These are phyloP conservation scores for Trichocladium antarcticum DNA, from an alignment of 495 filamentous ascomycete species.

Conservation along the genomic window DNA sequence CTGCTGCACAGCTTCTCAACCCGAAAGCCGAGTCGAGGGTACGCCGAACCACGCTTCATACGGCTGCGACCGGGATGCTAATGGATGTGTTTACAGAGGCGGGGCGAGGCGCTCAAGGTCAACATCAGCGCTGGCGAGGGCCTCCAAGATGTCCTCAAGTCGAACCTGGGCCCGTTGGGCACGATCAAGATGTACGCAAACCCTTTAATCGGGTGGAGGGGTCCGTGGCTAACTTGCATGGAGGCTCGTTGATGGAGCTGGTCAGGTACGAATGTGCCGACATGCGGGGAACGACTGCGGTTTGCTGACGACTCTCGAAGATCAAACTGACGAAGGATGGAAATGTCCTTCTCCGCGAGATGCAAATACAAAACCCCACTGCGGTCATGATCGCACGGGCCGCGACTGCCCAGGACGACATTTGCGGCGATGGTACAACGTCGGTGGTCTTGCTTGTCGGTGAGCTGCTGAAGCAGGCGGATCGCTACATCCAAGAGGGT, in stretches of 20 bases:
- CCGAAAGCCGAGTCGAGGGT: slow-evolving; percentile 96
- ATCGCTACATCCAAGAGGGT: slow-evolving; percentile 86
- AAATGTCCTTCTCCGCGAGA: slow-evolving; percentile 88
- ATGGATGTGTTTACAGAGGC: slow-evolving; percentile 48
- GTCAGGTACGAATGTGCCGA: slow-evolving; percentile 53
- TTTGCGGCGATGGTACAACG: slow-evolving; percentile 95
- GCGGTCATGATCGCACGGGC: slow-evolving; percentile 98
- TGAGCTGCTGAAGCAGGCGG: slow-evolving; percentile 94
- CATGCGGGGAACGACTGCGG: slow-evolving; percentile 1
- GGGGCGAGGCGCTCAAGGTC: slow-evolving; percentile 88
- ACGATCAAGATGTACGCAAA: slow-evolving; percentile 84
- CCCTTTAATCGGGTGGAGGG: neutral
- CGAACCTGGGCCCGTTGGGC: slow-evolving; percentile 84
- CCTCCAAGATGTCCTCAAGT: slow-evolving; percentile 90
- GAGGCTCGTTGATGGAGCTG: slow-evolving; percentile 91
- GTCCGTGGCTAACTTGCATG: slow-evolving; percentile 22
- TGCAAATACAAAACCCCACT: slow-evolving; percentile 88
- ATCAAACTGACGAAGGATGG: slow-evolving; percentile 99
- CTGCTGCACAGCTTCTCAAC: slow-evolving; percentile 92
- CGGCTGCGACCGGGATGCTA: slow-evolving; percentile 15
- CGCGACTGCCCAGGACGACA: slow-evolving; percentile 96
- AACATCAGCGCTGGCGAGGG: slow-evolving; percentile 96
- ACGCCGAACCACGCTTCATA: slow-evolving; percentile 21
- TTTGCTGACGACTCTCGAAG: slow-evolving; percentile 35
- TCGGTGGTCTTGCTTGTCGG: slow-evolving; percentile 92